A percentile compares a stretch with the other conserved stretches of the same genome.
These are phyloP conservation scores for Hygrophorus russula DNA, from an alignment of 768 basidiomycete species.

Conservation along the genomic window DNA sequence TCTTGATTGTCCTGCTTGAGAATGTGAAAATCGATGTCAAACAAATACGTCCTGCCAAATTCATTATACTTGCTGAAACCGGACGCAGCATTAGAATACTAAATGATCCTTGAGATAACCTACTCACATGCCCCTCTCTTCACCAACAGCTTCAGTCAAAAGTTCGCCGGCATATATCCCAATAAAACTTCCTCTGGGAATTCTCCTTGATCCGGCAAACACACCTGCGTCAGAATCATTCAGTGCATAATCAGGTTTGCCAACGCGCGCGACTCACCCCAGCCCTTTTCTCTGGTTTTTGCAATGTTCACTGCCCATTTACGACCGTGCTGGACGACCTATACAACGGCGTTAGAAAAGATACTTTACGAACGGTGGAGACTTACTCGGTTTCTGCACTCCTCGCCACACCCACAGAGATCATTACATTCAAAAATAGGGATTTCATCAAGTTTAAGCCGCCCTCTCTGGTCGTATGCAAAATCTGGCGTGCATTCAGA, in stretches of 20 bases:
- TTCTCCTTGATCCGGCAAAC: conserved; percentile 52
- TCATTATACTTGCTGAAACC: conserved; percentile 54
- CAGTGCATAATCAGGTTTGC: not conserved
- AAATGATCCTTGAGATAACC: not conserved
- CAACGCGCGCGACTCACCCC: conserved; percentile 47
- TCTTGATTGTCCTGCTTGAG: conserved; percentile 27
- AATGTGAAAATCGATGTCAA: conserved; percentile 72
- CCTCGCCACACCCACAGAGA: conserved; percentile 68
- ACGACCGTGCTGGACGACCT: conserved; percentile 83
- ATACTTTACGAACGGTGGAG: not conserved
- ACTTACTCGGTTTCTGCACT: conserved; percentile 73
- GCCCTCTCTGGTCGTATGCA: conserved; percentile 53
- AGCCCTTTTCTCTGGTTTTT: conserved; percentile 71
- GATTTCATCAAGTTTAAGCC: conserved; percentile 34
- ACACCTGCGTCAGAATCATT: conserved; percentile 38
- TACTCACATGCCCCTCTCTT: conserved; percentile 55
- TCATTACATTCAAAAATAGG: conserved; percentile 86
- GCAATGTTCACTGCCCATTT: conserved; percentile 49
- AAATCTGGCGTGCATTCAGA: conserved; percentile 37
- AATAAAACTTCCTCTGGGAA: conserved; percentile 58
- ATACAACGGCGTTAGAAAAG: conserved; percentile 3
- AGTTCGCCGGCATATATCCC: conserved; percentile 85
- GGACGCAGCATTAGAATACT: not conserved
- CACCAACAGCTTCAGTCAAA: conserved; percentile 54
- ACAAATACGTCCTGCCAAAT: conserved; percentile 69